Evolutionary conservation across 192 early-diverging fungal species (phyloP).

Genomic region (Rhizophagus clarus): DNA sequence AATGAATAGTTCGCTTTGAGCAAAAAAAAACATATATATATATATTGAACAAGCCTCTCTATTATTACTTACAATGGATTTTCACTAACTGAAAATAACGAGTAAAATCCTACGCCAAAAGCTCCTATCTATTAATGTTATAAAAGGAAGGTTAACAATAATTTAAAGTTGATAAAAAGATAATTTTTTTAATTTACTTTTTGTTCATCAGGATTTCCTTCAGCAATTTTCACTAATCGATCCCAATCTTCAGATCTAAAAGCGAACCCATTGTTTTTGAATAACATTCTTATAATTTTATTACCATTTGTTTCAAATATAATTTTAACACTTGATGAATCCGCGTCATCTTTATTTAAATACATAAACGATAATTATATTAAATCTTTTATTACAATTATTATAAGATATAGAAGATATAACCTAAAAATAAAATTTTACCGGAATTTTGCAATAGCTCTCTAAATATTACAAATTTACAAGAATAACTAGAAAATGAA

Average conservation of each 20-base stretch:
- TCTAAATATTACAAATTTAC: constrained; percentile 84
- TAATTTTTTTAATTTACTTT: too few relatives aligned
- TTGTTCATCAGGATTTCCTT: constrained; percentile 85
- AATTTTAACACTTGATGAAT: constrained; percentile 57
- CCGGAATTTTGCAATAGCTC: constrained; percentile 75
- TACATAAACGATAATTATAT: not conserved
- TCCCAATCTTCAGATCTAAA: constrained; percentile 84
- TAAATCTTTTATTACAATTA: too few relatives aligned
- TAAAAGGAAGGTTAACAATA: not conserved
- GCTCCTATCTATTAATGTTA: constrained; percentile 58
- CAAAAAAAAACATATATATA: not conserved
- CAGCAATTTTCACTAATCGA: constrained; percentile 81
- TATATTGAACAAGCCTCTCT: too few relatives aligned
- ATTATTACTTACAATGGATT: constrained; percentile 71
- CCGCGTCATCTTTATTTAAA: constrained; percentile 71
- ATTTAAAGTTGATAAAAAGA: too few relatives aligned
- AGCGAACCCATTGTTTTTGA: constrained; percentile 83
- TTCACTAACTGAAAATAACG: constrained; percentile 85
- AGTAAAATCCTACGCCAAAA: constrained; percentile 86
- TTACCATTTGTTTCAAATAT: constrained; percentile 54
- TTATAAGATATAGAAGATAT: not conserved
- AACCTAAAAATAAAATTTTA: constrained; percentile 18
- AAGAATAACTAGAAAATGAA: constrained; percentile 62
- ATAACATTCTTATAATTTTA: constrained; percentile 46
- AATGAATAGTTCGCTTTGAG: not conserved